These are phyloP conservation scores for Aspergillus ibericus DNA, from an alignment of 2,329 filamentous ascomycete genomes.

Conservation along the genomic window DNA sequence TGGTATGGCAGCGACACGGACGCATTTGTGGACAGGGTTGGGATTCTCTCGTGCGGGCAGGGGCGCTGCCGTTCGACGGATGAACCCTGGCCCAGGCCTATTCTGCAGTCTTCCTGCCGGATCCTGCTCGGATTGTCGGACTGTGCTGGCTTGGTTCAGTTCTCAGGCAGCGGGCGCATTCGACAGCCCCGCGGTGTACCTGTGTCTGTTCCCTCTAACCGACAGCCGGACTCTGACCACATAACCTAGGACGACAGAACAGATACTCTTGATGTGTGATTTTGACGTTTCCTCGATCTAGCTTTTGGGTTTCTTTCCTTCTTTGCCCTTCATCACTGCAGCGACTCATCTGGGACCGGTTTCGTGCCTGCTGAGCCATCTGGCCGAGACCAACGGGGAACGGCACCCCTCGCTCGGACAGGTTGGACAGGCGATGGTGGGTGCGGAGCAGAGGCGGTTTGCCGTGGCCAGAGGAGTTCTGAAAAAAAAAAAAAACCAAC, in stretches of 20 bases:
- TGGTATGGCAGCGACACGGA: neutral
- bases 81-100: neutral
- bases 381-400: neutral
- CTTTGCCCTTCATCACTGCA: neutral
- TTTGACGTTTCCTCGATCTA: neutral
- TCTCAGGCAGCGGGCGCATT: neutral
- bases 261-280: neutral
- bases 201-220: neutral
- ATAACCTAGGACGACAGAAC: neutral
- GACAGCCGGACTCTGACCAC: neutral
- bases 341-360: neutral
- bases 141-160: neutral
- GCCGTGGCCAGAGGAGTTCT: slow-evolving; percentile 7
- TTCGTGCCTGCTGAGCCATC: neutral
- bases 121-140: neutral
- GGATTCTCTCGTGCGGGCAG: neutral
- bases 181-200: neutral
- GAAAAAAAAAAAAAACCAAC: neutral
- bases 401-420: neutral
- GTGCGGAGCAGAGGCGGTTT: slow-evolving; percentile 7
- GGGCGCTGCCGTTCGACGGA: neutral
- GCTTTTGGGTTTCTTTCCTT: neutral
- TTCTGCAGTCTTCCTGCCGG: neutral
- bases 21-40: neutral
- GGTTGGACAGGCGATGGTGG: neutral